Percentiles rank a stretch among this genome's conserved stretches.
These are phyloP conservation scores for Taxillus chinensis DNA, from an alignment of 164 flowering plant genomes.

Conservation along the genomic window DNA sequence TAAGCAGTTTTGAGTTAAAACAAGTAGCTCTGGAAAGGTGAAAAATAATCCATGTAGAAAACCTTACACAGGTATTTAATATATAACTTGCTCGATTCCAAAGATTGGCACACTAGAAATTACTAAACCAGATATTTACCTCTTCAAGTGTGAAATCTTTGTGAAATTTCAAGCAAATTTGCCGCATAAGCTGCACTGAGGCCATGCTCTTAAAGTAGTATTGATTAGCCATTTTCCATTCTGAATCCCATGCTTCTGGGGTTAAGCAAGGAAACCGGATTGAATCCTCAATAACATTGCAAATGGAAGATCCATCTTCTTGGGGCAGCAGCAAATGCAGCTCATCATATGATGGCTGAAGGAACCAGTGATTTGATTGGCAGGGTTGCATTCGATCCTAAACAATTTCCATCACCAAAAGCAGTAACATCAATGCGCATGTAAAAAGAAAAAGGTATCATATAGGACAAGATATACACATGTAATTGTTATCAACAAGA, in stretches of 20 bases:
- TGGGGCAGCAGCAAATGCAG: slow-evolving; percentile 44
- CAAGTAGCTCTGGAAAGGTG: too few relatives aligned
- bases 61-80: too few relatives aligned
- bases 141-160: slow-evolving; percentile 61
- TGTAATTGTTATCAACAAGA: background rate
- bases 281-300: slow-evolving; percentile 8
- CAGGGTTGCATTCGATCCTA: slow-evolving; percentile 30
- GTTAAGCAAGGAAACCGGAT: slow-evolving; percentile 6
- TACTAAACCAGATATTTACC: slow-evolving; percentile 24
- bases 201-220: slow-evolving; percentile 69
- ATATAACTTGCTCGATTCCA: too few relatives aligned
- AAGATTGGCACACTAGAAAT: too few relatives aligned
- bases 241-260: slow-evolving; percentile 11
- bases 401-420: background rate
- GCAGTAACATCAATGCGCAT: background rate
- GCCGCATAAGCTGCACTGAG: slow-evolving; percentile 42
- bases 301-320: slow-evolving; percentile 9
- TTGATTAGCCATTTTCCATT: slow-evolving; percentile 53
- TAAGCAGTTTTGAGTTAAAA: too few relatives aligned
- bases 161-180: slow-evolving; percentile 52
- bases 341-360: slow-evolving; percentile 55
- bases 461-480: background rate
- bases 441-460: background rate
- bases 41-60: too few relatives aligned
- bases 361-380: slow-evolving; percentile 39